Percentiles rank a stretch among this genome's conserved stretches.
These are phyloP conservation scores for Plasmodium vivax DNA, from an alignment of 169 alveolate species.

Conservation along the genomic window DNA sequence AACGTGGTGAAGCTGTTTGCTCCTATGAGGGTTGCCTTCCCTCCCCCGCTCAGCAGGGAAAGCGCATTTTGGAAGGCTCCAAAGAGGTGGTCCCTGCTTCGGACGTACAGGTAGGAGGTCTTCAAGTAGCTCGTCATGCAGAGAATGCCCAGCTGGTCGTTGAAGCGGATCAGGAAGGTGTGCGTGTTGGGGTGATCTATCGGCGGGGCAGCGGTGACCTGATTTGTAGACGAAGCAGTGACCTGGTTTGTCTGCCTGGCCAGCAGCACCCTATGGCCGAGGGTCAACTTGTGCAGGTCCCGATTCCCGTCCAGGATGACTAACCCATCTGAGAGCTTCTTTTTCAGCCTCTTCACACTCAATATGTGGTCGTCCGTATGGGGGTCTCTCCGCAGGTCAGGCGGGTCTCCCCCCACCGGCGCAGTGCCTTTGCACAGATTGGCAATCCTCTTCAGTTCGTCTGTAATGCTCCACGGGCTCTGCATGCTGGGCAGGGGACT, in stretches of 20 bases:
- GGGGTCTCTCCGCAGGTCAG: not conserved
- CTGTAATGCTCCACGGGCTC: not conserved
- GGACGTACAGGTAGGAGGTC: slow-evolving; percentile 8
- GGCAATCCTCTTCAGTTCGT: slow-evolving; percentile 2
- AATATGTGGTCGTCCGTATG: not conserved
- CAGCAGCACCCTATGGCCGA: slow-evolving; percentile 13
- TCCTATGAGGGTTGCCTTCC: not conserved
- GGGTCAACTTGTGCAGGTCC: not conserved
- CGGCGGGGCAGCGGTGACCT: not conserved
- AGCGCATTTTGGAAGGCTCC: not conserved
- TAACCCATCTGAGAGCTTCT: slow-evolving; percentile 4
- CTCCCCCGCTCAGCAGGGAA: not conserved
- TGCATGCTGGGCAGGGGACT: not conserved
- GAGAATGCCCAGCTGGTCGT: slow-evolving; percentile 25
- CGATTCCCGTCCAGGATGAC: slow-evolving; percentile 18
- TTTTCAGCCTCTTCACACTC: slow-evolving; percentile 32
- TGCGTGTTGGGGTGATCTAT: not conserved
- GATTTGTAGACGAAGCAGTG: too few species aligned
- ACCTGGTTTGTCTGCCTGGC: not conserved
- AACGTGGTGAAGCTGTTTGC: not conserved
- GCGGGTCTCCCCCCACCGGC: not conserved
- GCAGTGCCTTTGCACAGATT: not conserved
- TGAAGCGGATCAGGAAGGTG: slow-evolving; percentile 7
- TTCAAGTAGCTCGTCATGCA: slow-evolving; percentile 28
- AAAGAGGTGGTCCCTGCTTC: not conserved